phyloP scores from a whole-genome alignment of 2,329 filamentous ascomycete species.

The Nigrospora osmanthi region DNA sequence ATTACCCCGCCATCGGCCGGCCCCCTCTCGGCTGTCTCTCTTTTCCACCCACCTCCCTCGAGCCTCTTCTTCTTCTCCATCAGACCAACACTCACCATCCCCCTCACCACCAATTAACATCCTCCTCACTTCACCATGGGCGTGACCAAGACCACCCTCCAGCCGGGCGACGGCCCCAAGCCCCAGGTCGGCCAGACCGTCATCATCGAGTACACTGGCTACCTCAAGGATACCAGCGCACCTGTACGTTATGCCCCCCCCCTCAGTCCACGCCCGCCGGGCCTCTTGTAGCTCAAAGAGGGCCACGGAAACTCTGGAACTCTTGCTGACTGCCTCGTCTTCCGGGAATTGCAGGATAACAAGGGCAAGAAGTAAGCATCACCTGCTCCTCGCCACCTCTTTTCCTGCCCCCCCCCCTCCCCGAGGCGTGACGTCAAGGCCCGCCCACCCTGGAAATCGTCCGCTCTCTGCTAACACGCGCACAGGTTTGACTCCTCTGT shows the following conservation, averaged over 20 bases:
- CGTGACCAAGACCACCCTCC: slow-evolving; percentile 60
- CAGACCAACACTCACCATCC: slow-evolving; percentile 4
- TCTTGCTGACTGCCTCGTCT: no score
- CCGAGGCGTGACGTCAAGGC: slow-evolving; percentile 3
- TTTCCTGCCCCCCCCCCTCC: neutral
- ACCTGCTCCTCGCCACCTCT: no score
- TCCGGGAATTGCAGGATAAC: slow-evolving; percentile 24
- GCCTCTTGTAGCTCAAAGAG: no score
- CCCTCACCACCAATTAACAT: slow-evolving; percentile 5
- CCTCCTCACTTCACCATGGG: slow-evolving; percentile 46
- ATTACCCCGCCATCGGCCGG: slow-evolving; percentile 1
- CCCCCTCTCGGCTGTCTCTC: neutral
- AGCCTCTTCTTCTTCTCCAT: neutral
- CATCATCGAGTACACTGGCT: slow-evolving; percentile 88
- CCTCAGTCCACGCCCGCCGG: no score
- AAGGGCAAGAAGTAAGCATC: slow-evolving; percentile 64
- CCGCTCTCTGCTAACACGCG: slow-evolving; percentile 10
- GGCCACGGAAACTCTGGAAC: no score
- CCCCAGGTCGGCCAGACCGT: slow-evolving; percentile 65
- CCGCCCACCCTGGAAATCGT: neutral
- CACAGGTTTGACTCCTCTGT: slow-evolving; percentile 83
- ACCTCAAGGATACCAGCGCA: slow-evolving; percentile 59
- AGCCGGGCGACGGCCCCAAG: slow-evolving; percentile 52
- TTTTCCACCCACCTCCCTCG: neutral
- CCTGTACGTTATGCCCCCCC: slow-evolving; percentile 18